These are phyloP conservation scores for Aspergillus ochraceoroseus DNA, from an alignment of 2,329 filamentous ascomycete genomes.

Conservation along the genomic window DNA sequence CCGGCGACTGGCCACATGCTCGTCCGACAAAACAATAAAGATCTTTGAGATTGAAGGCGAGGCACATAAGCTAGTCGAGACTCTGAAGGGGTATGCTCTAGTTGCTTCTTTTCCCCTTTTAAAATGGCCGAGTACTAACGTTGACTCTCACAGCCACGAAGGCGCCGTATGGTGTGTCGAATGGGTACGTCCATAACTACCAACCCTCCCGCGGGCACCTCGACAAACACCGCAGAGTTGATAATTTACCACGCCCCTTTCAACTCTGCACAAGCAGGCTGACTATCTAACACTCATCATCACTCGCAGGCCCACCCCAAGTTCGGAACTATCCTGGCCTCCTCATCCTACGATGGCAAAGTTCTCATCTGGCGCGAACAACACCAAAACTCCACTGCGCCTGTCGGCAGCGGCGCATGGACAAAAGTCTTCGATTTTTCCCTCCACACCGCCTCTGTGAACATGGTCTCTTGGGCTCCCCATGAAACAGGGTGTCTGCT, in stretches of 20 bases:
- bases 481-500: conserved; percentile 93
- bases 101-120: neutral
- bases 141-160: conserved; percentile 64
- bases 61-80: conserved; percentile 81
- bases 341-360: conserved; percentile 93
- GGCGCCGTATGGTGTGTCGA: conserved; percentile 96
- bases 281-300: neutral
- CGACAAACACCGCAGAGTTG: neutral
- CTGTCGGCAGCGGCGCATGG: conserved; percentile 56
- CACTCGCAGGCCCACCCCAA: conserved; percentile 73
- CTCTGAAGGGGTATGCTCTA: conserved; percentile 74
- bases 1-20: conserved; percentile 90
- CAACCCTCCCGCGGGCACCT: neutral
- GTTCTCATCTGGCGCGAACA: conserved; percentile 98
- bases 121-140: conserved; percentile 12
- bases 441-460: conserved; percentile 91
- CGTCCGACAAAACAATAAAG: conserved; percentile 97
- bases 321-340: conserved; percentile 95
- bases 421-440: conserved; percentile 89
- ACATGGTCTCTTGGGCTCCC: conserved; percentile 95
- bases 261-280: neutral
- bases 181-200: conserved; percentile 55
- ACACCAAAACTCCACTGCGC: conserved; percentile 37
- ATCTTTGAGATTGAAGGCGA: conserved; percentile 98
- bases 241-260: no score